Evolutionary conservation across 441 rosid genomes (phyloP), one percentile per base, ranked within the genome.

Genomic region (Hura crepitans): DNA sequence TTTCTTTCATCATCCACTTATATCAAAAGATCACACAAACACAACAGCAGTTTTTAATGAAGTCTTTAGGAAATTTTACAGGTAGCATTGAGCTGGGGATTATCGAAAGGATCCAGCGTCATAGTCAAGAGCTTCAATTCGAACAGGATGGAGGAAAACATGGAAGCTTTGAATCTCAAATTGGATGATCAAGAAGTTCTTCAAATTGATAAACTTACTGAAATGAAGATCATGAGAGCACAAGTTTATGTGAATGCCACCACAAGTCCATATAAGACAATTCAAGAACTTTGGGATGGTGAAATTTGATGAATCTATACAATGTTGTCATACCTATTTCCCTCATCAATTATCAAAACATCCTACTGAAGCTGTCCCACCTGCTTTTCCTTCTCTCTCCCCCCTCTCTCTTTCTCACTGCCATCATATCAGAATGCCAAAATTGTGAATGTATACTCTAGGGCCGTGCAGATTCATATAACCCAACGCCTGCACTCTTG

Each of bases 81-180:
- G 96, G 95, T 90, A 78, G 95, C 96, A 46, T 67, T 93, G 7
- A 85, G 81, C 45, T 89, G 97, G 98, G 98, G 96, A 35, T 65
- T 86, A 73, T 83, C 97, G 15, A 93, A 77, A 79, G 96, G 96
- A n/a, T 78, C 83, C 6, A 90, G 93, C 73, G 81, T 85, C 78
- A 83, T 90, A 2, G 92, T 84, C 54, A 88, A 90, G 84, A 92
- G 98, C 80, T 92, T 92, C 81, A 83, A 82, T 75, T 67, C 69
- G 63, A 71, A 70, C 9, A 84, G 98, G 58, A 70, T 88, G 83
- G 82, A 51, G 72, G 95, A 92, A 75, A 92, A 92, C 83, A 80
- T 83, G 66, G 80, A 73, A 56, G 82, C 95, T 7, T 65, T 85
- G 39, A 65, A 85, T 56, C 66, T 93, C 12, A 75, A 76, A 64